Base-by-base conservation (phyloP, 768 basidiomycete species). In the Tylopilus felleus region DNA sequence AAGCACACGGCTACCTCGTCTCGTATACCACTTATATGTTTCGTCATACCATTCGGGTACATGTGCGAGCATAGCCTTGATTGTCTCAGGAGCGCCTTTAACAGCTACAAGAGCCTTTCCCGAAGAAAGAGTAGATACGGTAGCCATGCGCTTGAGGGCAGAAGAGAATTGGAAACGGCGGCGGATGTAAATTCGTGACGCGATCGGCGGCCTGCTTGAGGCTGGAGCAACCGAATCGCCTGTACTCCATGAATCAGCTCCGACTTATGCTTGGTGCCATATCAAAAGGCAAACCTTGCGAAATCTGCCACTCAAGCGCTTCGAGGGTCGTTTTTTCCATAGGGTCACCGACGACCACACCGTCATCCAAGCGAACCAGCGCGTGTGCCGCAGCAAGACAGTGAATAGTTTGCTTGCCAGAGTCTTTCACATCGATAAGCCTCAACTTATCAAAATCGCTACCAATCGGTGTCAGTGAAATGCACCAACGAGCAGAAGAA, bases 291-390 rank as follows among this genome's bases (percentile, higher is more conserved):
- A 46, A 48, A 82, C 90, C 89, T 72, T 84, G 83, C 10, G 70
- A 74, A 38, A 98, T 69, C 53, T 83, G 84, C 96, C 97, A 98
- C 45, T 91, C 86, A 27, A 99, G 78, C 3, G 93, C 87, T 56
- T 91, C 90, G 8, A 98, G 76, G 0, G 97, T 96, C 0, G 91
- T 95, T 74, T 95, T 94, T 73, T 99, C 97, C 97, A 99, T 99
- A 0, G 97, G 97, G 68, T 99, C 97, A 4, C 97, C 97, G 40
- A 98, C 95, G 35, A 95, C 75, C 1, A 86, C 87, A 9, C 93
- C 96, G 62, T 98, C 96, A 61, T 99, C 96, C 23, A 99, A 79
- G 44, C 89, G 80, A 36, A 98, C 97, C 12, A 99, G 76, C 0
- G 97, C 96, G 64, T 99, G 97, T 1, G 97, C 95, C 9, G 94